These are phyloP conservation scores for Blumeriella jaapii DNA, from an alignment of 2,329 filamentous ascomycete species.

Conservation along the genomic window DNA sequence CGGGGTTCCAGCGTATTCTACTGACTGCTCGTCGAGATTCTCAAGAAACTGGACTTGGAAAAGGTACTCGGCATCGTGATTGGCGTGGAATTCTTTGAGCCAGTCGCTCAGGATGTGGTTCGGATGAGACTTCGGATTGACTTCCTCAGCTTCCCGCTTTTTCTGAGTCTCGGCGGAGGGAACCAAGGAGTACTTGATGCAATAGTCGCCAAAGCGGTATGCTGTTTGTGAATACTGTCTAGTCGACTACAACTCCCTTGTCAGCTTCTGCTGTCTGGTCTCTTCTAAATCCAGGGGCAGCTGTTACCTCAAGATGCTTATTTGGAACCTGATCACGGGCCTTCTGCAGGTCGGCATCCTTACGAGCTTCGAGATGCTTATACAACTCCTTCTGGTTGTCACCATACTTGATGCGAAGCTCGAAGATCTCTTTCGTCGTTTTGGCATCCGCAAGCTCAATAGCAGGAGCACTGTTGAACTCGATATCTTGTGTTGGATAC, in stretches of 20 bases:
- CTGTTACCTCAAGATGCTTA: slow-evolving; percentile 30
- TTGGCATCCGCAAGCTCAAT: slow-evolving; percentile 36
- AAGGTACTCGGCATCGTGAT: slow-evolving; percentile 31
- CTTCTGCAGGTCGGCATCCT: slow-evolving; percentile 31
- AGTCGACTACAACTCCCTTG: slow-evolving; percentile 15
- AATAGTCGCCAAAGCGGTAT: slow-evolving; percentile 36
- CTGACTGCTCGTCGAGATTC: slow-evolving; percentile 34
- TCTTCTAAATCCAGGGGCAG: too few relatives aligned
- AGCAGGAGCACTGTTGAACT: slow-evolving; percentile 37
- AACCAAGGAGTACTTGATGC: slow-evolving; percentile 36
- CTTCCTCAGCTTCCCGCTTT: slow-evolving; percentile 28
- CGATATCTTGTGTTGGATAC: slow-evolving; percentile 30
- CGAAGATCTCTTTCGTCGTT: slow-evolving; percentile 34
- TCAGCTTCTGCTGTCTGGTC: neutral
- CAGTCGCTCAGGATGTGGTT: slow-evolving; percentile 30
- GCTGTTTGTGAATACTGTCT: slow-evolving; percentile 35
- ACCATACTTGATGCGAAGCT: slow-evolving; percentile 31
- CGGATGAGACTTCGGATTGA: slow-evolving; percentile 27
- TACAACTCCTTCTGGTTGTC: slow-evolving; percentile 30
- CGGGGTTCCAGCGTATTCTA: slow-evolving; percentile 32
- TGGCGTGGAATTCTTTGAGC: slow-evolving; percentile 30
- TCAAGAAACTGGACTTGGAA: slow-evolving; percentile 37
- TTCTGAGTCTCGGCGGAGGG: slow-evolving; percentile 32
- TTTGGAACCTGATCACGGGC: slow-evolving; percentile 31
- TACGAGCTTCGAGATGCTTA: slow-evolving; percentile 30